Base-by-base conservation (phyloP, 2,329 filamentous ascomycete genomes). In the Arachnomyces sp. region DNA sequence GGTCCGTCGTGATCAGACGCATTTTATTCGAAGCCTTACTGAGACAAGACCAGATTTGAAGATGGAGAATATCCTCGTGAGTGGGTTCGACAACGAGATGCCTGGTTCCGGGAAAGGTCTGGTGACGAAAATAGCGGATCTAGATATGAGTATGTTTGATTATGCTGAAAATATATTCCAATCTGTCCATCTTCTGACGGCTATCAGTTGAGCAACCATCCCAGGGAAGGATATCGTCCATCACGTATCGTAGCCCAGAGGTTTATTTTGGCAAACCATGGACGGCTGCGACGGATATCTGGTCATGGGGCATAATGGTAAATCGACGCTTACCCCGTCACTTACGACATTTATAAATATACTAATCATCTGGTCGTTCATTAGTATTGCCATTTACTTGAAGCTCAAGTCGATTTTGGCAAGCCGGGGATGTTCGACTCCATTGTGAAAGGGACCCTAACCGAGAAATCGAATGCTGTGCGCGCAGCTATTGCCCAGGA, bases 271-370 rank as follows among this genome's bases (percentile, higher is more conserved):
- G 32, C 12, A 39, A 39, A 43, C 30, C 36, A 12, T 43, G 30
- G 40, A 31, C 40, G 13, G 17, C 25, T 28, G 34, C 34, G 7
- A 42, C 39, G 28, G 39, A 42, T 38, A 38, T 42, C 14, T 42
- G 39, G 39, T 42, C 39, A 11, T 42, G 39, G 39, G 39, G 39
- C 14, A 42, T 42, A 15, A 20, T 42, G 11, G 39, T 42, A 31
- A 13, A 29, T 28, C 15, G n/a, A n/a, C n/a, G n/a, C n/a, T n/a
- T n/a, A n/a, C n/a, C 28, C 25, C 6, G 12, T 17, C 29, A 32
- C 20, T 14, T 4, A 12, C 17, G 2, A 31, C 8, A 39, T 12
- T 40, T 40, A 4, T 9, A n/a, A n/a, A n/a, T n/a, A n/a, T n/a
- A n/a, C n/a, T n/a, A n/a, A n/a, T n/a, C n/a, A n/a, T n/a, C n/a